These are phyloP conservation scores for Aspergillus niger DNA, from an alignment of 2,329 filamentous ascomycete species.

Conservation along the genomic window DNA sequence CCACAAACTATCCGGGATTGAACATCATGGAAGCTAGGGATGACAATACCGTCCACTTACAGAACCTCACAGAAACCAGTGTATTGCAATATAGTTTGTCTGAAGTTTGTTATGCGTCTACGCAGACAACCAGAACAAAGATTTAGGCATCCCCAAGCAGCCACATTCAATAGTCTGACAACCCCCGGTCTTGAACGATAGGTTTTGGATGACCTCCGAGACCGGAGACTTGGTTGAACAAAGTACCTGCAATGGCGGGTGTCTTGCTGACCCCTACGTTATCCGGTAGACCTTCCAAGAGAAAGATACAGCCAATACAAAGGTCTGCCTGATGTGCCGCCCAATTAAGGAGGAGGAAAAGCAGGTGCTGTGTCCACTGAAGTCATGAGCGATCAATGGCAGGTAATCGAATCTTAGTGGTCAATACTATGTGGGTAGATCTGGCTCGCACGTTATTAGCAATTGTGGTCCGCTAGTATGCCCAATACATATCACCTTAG, in stretches of 20 bases:
- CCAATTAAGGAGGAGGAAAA: background rate
- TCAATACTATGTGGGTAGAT: background rate
- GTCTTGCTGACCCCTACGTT: background rate
- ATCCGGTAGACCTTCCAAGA: background rate
- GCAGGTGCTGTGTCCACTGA: background rate
- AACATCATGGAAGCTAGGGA: too few species aligned
- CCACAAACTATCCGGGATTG: too few species aligned
- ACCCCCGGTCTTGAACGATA: background rate
- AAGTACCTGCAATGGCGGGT: background rate
- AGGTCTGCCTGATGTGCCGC: background rate
- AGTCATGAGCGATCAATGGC: constrained; percentile 2
- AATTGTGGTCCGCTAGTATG: background rate
- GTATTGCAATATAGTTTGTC: background rate
- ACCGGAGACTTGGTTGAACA: background rate
- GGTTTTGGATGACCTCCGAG: background rate
- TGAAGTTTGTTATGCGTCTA: background rate
- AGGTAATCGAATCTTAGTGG: constrained; percentile 5
- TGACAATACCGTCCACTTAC: background rate
- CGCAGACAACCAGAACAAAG: background rate
- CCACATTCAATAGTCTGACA: background rate
- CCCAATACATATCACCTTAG: too few species aligned
- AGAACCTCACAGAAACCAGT: background rate
- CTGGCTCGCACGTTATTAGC: background rate
- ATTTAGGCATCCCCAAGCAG: background rate
- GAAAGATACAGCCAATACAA: background rate